phyloP scores from a whole-genome alignment of 192 early-diverging fungal species.

The Entomortierella lignicola region DNA sequence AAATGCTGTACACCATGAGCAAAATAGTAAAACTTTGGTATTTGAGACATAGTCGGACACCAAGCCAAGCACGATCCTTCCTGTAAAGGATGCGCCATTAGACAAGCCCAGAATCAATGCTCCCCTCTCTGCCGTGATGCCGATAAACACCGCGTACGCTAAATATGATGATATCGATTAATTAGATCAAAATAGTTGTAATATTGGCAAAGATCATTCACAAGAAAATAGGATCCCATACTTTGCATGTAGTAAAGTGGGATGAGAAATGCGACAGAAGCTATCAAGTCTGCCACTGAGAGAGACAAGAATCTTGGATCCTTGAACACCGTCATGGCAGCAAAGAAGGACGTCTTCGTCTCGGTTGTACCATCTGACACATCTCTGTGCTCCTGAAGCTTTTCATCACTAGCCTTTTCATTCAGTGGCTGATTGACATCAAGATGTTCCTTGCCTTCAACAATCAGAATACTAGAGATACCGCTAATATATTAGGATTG shows the following conservation, averaged over 20 bases:
- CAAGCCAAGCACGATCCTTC: constrained; percentile 71
- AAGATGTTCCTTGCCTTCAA: constrained; percentile 27
- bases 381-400: neutral
- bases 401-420: neutral
- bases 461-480: constrained; percentile 49
- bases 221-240: neutral
- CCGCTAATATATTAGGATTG: constrained; percentile 18
- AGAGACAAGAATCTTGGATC: constrained; percentile 51
- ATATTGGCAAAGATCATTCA: neutral
- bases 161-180: neutral
- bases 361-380: neutral
- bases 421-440: neutral
- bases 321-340: constrained; percentile 40
- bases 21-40: constrained; percentile 15
- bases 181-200: neutral
- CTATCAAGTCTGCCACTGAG: constrained; percentile 44
- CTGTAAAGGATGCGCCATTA: constrained; percentile 73
- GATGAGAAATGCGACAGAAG: constrained; percentile 56
- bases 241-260: constrained; percentile 61
- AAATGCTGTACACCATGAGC: constrained; percentile 36
- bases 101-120: constrained; percentile 73
- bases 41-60: constrained; percentile 64
- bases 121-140: constrained; percentile 64
- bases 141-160: constrained; percentile 68
- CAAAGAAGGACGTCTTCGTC: constrained; percentile 22